Percentiles rank a stretch among this genome's conserved stretches.
Evolutionary conservation across 1,139 yeast species (phyloP).

Genomic region (Candida freyschussii): DNA sequence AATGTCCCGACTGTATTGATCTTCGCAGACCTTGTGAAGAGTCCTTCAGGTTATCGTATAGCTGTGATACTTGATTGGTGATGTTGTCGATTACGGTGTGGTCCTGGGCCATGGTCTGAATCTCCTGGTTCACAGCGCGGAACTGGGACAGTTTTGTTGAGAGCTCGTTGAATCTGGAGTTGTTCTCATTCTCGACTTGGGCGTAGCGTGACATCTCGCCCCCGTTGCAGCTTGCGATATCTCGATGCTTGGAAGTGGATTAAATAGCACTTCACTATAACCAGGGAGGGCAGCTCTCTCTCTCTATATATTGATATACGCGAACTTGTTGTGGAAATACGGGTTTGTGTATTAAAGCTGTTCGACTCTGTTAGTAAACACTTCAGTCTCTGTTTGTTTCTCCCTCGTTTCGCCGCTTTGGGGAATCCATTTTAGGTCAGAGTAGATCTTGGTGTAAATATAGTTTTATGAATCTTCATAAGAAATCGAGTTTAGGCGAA

Average conservation of each 20-base stretch:
- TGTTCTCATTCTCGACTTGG: slow-evolving; percentile 49
- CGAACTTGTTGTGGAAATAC: neutral
- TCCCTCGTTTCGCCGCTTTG: neutral
- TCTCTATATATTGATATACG: neutral
- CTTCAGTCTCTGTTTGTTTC: neutral
- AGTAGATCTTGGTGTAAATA: slow-evolving; percentile 38
- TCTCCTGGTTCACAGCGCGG: slow-evolving; percentile 58
- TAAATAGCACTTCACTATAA: no score
- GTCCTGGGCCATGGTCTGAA: slow-evolving; percentile 58
- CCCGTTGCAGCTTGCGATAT: neutral
- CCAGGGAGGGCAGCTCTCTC: no score
- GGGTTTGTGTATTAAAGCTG: neutral
- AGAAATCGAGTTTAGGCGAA: slow-evolving; percentile 28
- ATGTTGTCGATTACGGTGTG: slow-evolving; percentile 51
- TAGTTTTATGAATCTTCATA: slow-evolving; percentile 31
- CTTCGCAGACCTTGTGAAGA: slow-evolving; percentile 66
- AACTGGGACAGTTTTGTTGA: slow-evolving; percentile 59
- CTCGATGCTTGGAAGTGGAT: no score
- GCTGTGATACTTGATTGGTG: slow-evolving; percentile 53
- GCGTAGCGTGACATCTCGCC: slow-evolving; percentile 39
- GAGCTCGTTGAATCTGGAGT: slow-evolving; percentile 50
- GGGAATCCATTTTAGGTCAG: slow-evolving; percentile 22
- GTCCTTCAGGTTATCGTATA: slow-evolving; percentile 56
- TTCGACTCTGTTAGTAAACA: neutral
- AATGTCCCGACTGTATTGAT: slow-evolving; percentile 52